phyloP scores from a whole-genome alignment of 345 rosid genomes.

The Gynandropsis gynandra region DNA sequence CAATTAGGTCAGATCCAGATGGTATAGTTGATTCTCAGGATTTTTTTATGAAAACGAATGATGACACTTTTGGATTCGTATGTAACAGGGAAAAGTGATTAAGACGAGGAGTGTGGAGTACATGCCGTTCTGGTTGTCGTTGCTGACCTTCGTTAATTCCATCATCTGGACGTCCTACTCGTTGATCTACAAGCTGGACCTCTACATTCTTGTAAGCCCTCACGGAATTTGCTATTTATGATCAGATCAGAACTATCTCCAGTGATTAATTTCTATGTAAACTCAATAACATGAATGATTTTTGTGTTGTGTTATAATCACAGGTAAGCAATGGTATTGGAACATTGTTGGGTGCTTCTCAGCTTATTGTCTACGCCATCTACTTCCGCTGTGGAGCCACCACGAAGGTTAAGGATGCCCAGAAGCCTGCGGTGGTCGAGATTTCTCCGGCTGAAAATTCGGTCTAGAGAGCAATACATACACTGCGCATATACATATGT shows the following conservation, averaged over 20 bases:
- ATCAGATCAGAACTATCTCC: no score
- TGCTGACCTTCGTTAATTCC: constrained; percentile 34
- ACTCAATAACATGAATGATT: no score
- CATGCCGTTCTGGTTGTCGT: constrained; percentile 49
- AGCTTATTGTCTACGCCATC: constrained; percentile 33
- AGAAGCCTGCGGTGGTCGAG: constrained; percentile 38
- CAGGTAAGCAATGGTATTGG: constrained; percentile 65
- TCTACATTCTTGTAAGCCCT: constrained; percentile 35
- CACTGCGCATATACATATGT: constrained; percentile 11
- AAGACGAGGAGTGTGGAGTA: constrained; percentile 43
- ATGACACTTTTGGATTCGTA: no score
- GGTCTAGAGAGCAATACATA: no score
- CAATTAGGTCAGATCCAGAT: no score
- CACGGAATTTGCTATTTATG: no score
- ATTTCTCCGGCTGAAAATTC: constrained; percentile 18
- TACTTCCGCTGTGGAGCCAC: constrained; percentile 36
- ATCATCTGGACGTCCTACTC: constrained; percentile 35
- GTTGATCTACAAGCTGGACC: constrained; percentile 31
- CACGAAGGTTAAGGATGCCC: constrained; percentile 12
- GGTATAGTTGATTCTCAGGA: no score
- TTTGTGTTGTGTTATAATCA: no score
- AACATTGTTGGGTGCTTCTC: constrained; percentile 27
- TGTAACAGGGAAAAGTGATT: constrained; percentile 31
- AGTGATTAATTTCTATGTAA: neutral
- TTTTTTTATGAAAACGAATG: no score